Evolutionary conservation across 768 basidiomycete species (phyloP), one percentile per base, ranked within the genome.

Genomic region (Serpula lacrymans): DNA sequence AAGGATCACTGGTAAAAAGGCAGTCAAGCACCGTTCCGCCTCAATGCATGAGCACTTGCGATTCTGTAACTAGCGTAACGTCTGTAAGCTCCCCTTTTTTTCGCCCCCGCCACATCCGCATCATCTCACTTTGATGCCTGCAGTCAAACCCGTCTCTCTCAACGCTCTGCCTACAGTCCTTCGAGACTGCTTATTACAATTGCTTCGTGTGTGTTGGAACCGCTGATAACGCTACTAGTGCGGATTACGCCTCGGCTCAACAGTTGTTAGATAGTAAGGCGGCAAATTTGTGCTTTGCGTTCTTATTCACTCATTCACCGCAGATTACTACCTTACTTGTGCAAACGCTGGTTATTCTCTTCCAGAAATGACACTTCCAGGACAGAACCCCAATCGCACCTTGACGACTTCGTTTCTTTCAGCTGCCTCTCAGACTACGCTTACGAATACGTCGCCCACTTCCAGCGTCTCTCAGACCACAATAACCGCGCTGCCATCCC

Each of bases 121-220:
- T n/a, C n/a, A n/a, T n/a, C n/a, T n/a, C n/a, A n/a, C n/a, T n/a
- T n/a, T n/a, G n/a, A n/a, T n/a, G n/a, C n/a, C n/a, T n/a, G n/a
- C n/a, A n/a, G n/a, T n/a, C n/a, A n/a, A n/a, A n/a, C n/a, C n/a
- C 14, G 14, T 28, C 59, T 4, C 29, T 44, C 31, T 49, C 51
- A 1, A 42, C 48, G 16, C 77, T 74, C 41, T 77, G 75, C 50
- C 57, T 64, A 5, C 41, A 55, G 9, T 48, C 44, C 5, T 77
- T 74, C 41, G 63, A 69, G 42, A 57, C 49, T 0, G 39, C 46
- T 4, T 73, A 69, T 49, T 72, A 62, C 54, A 53, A 64, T 32
- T 77, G 75, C 44, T 53, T 73, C 46, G 26, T 52, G 4, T 77
- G 75, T 42, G 52, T 67, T 18, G 69, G 60, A 9, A 20, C 39